Conservation (phyloP, 2,329 filamentous ascomycete genomes). For the Hypoxylon sp. region DNA sequence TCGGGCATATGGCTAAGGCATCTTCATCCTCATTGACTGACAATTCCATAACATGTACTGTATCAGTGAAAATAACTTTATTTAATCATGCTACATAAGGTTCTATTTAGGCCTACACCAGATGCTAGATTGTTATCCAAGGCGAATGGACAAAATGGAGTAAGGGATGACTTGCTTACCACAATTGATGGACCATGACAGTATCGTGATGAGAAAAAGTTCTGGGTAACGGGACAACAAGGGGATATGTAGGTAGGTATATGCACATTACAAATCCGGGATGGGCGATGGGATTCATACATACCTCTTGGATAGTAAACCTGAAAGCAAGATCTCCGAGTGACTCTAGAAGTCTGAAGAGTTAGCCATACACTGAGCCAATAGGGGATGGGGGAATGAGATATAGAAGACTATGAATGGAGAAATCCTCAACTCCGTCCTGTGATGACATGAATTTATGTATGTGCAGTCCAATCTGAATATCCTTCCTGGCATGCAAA, state of each 20-base stretch:
- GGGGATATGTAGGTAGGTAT: neutral
- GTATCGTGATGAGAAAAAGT: neutral
- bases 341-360: slow-evolving; percentile 31
- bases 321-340: slow-evolving; percentile 6
- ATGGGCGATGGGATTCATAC: slow-evolving; percentile 20
- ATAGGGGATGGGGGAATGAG: slow-evolving; percentile 25
- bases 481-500: slow-evolving; percentile 4
- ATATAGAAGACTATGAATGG: slow-evolving; percentile 39
- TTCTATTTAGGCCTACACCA: neutral
- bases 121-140: neutral
- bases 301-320: slow-evolving; percentile 29
- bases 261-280: neutral
- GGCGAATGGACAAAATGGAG: neutral
- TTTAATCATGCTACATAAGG: neutral
- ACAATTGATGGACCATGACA: neutral
- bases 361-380: slow-evolving; percentile 39
- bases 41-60: neutral
- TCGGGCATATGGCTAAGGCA: neutral
- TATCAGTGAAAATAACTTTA: neutral
- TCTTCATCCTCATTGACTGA: neutral
- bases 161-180: neutral
- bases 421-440: slow-evolving; percentile 40
- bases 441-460: slow-evolving; percentile 38
- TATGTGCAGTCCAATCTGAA: slow-evolving; percentile 41
- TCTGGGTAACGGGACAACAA: neutral